Base-by-base conservation (phyloP, 2,329 filamentous ascomycete genomes). In the Diaporthe sp. region DNA sequence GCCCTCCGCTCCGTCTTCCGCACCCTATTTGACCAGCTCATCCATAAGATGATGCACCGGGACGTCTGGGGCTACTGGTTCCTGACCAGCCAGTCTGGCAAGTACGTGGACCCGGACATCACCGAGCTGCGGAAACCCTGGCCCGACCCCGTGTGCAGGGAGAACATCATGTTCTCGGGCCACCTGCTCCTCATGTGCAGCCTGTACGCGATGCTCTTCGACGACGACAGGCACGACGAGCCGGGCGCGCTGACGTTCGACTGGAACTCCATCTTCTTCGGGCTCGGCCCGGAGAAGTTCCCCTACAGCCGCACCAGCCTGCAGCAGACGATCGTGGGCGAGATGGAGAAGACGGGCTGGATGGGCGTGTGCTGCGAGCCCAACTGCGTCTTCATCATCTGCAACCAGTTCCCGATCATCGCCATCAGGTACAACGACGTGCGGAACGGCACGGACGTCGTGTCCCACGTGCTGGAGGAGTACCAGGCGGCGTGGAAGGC, bases 11-110 rank as follows among this genome's bases (percentile, higher is more conserved):
- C 78, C 10, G 76, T 81, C 1, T 84, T 83, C 79, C 84, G 84
- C 74, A 74, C 76, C 0, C 78, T 87, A 0, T 75, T 86, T 22
- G 79, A 80, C 4, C 78, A 79, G 25, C 74, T 84, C 7, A 86
- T 86, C 62, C 78, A 81, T 34, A 86, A 86, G 78, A 86, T 86
- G 85, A 77, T 87, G n/a, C 79, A 79, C 13, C 79, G 81, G 8
- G 83, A 84, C 19, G 85, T 86, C 2, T 87, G 85, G 84, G 81
- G 81, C 1, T 86, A 87, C 75, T 87, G 84, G 85, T 86, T 83
- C 77, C 77, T 81, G n/a, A 83, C 83, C 3, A 82, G 80, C 37
- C 82, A 83, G 34, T 80, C 81, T 1, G 84, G 84, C 0, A 81
- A 78, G 4, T 37, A 68, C 2, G 77, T 82, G 1, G 82, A 86